Base-by-base conservation (phyloP, 169 alveolate genomes). In the Babesia bovis region DNA sequence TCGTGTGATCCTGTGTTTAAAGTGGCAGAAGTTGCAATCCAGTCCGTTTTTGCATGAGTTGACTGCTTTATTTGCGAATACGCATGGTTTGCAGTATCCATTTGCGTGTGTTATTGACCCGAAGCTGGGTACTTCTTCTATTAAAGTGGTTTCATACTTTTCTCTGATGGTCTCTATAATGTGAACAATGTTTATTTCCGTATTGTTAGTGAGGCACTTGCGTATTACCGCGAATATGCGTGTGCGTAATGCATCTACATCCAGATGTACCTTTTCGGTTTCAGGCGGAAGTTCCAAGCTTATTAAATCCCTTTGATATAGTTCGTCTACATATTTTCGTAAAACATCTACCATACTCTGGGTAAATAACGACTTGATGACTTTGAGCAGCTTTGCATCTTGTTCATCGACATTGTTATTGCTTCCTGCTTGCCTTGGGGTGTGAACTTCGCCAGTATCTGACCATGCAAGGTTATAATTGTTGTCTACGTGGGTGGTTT, bases 31-130 rank as follows among this genome's bases (percentile, higher is more conserved):
- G 35, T 87, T 79, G 38, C 93, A 87, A 1, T 52, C 52, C 3
- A 66, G 66, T 5, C 92, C 93, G 23, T 76, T 87, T 50, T 87
- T 71, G 33, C 93, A 87, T 50, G 83, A 79, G 73, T 87, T 87
- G 50, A 81, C 59, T 32, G 78, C 57, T 84, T 87, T 87, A 49
- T 87, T 87, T 3, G 90, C 93, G 45, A 87, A 87, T 15, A 87
- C 93, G 32, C 93, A 87, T 17, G 93, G 93, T 76, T 87, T 87
- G 61, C 93, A 87, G 58, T 79, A 84, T 3, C 93, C 93, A 35
- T 81, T 47, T 19, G 67, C 26, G 59, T 87, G 93, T 36, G 84
- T 66, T 6, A 85, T 32, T n/a, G 93, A 87, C 28, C 93, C 93
- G 23, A 81, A 19, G 32, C 88, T 81, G 13, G 88, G 88, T 4